Evolutionary conservation across 2,329 filamentous ascomycete species (phyloP), one percentile per base, ranked within the genome.

Genomic region (Corinectria fuckeliana): DNA sequence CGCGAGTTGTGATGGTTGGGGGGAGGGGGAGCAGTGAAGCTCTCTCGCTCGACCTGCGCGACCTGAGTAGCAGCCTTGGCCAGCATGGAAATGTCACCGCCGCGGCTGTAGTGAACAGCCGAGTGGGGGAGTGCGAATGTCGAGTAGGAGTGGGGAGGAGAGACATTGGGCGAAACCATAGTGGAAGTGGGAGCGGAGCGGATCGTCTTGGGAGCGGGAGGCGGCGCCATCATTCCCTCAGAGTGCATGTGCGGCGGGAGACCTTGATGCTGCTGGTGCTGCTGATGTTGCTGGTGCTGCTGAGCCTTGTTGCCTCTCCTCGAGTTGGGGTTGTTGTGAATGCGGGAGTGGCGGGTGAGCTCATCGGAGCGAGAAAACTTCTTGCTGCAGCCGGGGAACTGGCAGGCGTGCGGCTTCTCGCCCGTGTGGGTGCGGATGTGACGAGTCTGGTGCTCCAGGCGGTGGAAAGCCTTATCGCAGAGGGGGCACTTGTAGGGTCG

Each of bases 291-390:
- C 48, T 75, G 74, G 45, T 76, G 75, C 56, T 81, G 77, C 67
- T 84, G 81, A 25, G 77, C 87, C 82, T 97, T 97, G 83, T 96
- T 96, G 67, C 92, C 93, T 73, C 94, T 85, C 74, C 95, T 86
- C 58, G 93, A 97, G 83, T 98, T 98, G 59, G 95, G 94, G 80
- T 98, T 99, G 87, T 92, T 97, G 86, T 99, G 94, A 81, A 99
- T 99, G 76, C 94, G 88, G 75, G 94, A 97, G 80, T 99, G 94
- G 62, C 94, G 89, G 63, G 95, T 99, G 69, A 99, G 84, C 80
- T 99, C 94, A 75, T 99, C 94, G 11, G 94, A 97, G 65, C 94
- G 89, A 65, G 92, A 96, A 82, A 99, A 98, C 72, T 94, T 92
- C 81, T 98, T 98, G 70, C 91, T 94, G 87, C 94, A 98, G 70